Conservation (phyloP, 192 early-diverging fungal genomes). For the Coemansia sp. region DNA sequence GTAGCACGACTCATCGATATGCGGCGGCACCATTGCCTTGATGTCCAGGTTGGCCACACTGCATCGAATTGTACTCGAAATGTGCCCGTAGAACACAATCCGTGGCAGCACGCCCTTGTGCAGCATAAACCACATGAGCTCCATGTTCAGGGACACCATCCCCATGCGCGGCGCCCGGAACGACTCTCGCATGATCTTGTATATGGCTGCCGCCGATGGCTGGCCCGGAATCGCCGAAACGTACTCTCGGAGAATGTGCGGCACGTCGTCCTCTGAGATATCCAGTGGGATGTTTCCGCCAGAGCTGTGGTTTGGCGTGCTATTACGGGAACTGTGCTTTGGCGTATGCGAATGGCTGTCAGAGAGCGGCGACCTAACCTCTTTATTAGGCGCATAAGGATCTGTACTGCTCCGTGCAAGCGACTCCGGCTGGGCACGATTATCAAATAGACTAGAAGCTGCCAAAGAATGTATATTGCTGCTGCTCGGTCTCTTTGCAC, state of each 20-base stretch:
- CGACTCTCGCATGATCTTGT: slow-evolving; percentile 48
- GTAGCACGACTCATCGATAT: slow-evolving; percentile 49
- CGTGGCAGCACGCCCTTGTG: slow-evolving; percentile 44
- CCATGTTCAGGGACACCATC: slow-evolving; percentile 47
- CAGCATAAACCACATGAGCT: slow-evolving; percentile 47
- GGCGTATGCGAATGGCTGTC: background rate
- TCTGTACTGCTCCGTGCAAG: background rate
- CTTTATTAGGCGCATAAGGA: background rate
- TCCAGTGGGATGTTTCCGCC: background rate
- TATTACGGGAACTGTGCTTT: background rate
- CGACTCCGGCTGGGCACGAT: background rate
- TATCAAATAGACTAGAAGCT: background rate
- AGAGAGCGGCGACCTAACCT: background rate
- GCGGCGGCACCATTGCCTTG: slow-evolving; percentile 31
- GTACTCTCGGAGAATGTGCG: slow-evolving; percentile 34
- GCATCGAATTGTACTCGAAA: slow-evolving; percentile 43
- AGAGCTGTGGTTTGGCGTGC: background rate
- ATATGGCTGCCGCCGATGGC: slow-evolving; percentile 25
- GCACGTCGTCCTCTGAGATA: slow-evolving; percentile 9
- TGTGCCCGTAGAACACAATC: slow-evolving; percentile 48
- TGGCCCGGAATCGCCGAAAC: slow-evolving; percentile 32
- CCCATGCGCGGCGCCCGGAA: slow-evolving; percentile 51
- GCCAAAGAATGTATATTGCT: background rate
- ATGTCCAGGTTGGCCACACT: slow-evolving; percentile 29
- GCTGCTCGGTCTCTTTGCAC: background rate